Conservation (phyloP, 176 grass and related monocot species). For the Triticum aestivum region DNA sequence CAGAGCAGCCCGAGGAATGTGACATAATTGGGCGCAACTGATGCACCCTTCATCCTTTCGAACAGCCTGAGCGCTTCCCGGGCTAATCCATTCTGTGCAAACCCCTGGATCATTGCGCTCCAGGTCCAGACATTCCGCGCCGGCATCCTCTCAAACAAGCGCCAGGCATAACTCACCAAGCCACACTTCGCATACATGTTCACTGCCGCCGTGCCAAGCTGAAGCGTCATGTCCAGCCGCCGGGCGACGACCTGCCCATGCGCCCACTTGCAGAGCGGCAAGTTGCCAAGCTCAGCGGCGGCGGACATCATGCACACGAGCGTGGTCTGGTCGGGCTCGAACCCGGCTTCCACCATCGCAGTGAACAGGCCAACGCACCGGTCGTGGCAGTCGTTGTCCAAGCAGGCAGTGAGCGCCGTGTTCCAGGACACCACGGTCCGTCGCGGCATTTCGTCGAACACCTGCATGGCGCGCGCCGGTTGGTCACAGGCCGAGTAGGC, state of each 20-base stretch:
- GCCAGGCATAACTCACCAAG: conserved; percentile 11
- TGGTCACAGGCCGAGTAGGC: conserved; percentile 35
- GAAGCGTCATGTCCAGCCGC: conserved; percentile 36
- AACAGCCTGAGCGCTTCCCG: conserved; percentile 39
- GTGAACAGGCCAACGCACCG: conserved; percentile 7
- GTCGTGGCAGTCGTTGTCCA: conserved; percentile 3
- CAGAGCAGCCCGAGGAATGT: conserved; percentile 58
- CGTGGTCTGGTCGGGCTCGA: conserved; percentile 44
- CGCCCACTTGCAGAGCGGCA: conserved; percentile 47
- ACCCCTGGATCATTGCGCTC: conserved; percentile 59
- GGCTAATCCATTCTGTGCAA: conserved; percentile 49
- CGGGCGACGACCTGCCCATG: conserved; percentile 47
- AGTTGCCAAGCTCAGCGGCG: conserved; percentile 34
- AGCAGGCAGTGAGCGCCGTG: conserved; percentile 33
- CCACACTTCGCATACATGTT: conserved; percentile 71
- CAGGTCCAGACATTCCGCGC: conserved; percentile 57
- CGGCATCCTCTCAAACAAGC: conserved; percentile 44
- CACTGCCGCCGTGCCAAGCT: conserved; percentile 41
- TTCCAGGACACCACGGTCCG: conserved; percentile 63
- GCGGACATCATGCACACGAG: conserved; percentile 55
- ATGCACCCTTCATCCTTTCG: conserved; percentile 34
- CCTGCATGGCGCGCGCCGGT: not conserved
- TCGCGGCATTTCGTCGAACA: conserved; percentile 62
- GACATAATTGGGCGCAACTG: conserved; percentile 40
- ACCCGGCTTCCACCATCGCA: conserved; percentile 36